Evolutionary conservation across 2,329 filamentous ascomycete species (phyloP).

Genomic region (Penicillium sp.): DNA sequence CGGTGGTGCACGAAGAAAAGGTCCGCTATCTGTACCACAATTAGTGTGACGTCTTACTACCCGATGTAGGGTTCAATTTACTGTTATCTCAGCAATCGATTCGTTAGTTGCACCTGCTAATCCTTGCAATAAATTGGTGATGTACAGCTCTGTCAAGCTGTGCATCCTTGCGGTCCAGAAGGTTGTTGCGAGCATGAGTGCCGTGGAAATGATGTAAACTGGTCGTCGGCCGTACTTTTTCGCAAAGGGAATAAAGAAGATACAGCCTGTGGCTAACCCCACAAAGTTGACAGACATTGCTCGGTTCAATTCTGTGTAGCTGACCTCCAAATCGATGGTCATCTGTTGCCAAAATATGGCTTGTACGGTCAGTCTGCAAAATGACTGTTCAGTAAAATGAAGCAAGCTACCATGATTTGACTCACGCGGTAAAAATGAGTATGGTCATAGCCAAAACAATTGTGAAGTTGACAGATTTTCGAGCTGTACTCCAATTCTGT

Average conservation of each 20-base stretch:
- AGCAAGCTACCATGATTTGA: not conserved
- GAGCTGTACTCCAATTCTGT: constrained; percentile 47
- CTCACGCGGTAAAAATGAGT: constrained; percentile 44
- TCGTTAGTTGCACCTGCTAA: constrained; percentile 45
- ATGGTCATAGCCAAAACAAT: constrained; percentile 47
- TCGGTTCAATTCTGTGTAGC: constrained; percentile 45
- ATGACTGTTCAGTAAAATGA: not conserved
- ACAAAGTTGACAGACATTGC: constrained; percentile 50
- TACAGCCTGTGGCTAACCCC: constrained; percentile 44
- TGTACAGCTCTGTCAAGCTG: constrained; percentile 46
- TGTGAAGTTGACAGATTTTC: constrained; percentile 46
- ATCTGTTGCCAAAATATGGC: constrained; percentile 50
- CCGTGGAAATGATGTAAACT: constrained; percentile 47
- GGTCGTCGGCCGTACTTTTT: constrained; percentile 51
- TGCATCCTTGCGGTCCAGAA: constrained; percentile 48
- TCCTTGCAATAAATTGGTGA: constrained; percentile 45
- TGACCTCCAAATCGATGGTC: constrained; percentile 47
- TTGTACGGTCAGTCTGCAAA: constrained; percentile 39
- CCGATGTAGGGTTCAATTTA: constrained; percentile 40
- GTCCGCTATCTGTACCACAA: constrained; percentile 41
- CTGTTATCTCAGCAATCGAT: constrained; percentile 43
- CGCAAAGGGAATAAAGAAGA: constrained; percentile 51
- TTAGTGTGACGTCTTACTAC: not conserved
- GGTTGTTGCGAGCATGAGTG: constrained; percentile 38
- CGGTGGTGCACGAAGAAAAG: constrained; percentile 54